Evolutionary conservation across 208 protist genomes (phyloP).

Genomic region (Acanthamoeba healyi): DNA sequence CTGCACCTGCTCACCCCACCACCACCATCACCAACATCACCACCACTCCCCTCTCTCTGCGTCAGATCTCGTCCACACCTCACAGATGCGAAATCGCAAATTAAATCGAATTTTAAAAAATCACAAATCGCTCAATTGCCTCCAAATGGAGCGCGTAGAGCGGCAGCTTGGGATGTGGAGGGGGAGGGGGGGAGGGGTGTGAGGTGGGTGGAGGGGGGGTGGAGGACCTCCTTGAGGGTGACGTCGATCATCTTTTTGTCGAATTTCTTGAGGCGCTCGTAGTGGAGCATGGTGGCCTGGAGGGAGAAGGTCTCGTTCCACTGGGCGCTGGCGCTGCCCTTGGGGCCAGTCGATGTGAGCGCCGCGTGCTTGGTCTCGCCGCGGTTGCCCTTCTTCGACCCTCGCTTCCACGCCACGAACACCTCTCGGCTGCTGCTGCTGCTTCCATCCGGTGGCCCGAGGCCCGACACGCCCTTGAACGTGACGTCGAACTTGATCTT

Average conservation of each 20-base stretch:
- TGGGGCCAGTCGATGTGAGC: neutral
- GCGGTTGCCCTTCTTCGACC: conserved; percentile 47
- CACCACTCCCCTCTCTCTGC: neutral
- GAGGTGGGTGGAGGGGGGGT: neutral
- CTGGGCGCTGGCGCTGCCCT: neutral
- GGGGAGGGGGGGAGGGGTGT: neutral
- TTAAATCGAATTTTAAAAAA: too few species aligned
- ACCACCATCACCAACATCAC: too few species aligned
- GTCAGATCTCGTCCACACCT: too few species aligned
- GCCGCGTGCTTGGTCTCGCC: conserved; percentile 24
- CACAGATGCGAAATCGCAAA: neutral
- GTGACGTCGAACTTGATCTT: conserved; percentile 66
- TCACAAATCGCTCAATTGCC: too few species aligned
- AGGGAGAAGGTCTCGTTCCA: conserved; percentile 24
- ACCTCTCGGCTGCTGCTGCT: neutral
- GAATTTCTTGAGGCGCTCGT: conserved; percentile 68
- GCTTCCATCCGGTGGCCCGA: neutral
- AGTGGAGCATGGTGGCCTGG: conserved; percentile 25
- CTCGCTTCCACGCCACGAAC: conserved; percentile 41
- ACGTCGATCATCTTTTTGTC: conserved; percentile 18
- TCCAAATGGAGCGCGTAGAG: too few species aligned
- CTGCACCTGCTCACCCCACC: neutral
- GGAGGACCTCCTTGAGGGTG: conserved; percentile 28
- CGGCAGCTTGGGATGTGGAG: too few species aligned
- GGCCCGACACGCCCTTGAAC: neutral